phyloP scores from a whole-genome alignment of 257 asterid species.

The Coffea canephora region DNA sequence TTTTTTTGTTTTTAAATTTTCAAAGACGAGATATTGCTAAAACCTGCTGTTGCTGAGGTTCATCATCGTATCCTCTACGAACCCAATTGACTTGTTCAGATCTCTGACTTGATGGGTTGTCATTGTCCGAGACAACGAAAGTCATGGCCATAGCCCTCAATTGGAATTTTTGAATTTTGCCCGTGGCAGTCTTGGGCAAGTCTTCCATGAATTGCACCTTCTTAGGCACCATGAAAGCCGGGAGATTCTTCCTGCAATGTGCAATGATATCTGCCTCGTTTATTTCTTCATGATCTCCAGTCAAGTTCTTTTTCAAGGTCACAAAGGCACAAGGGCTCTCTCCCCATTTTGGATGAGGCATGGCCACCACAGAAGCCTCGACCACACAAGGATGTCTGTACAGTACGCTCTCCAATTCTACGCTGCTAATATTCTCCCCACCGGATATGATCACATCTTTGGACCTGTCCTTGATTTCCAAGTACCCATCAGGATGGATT shows the following conservation, averaged over 20 bases:
- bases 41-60: slow-evolving; percentile 41
- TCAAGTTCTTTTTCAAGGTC: slow-evolving; percentile 6
- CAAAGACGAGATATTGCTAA: slow-evolving; percentile 61
- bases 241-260: slow-evolving; percentile 58
- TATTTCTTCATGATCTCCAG: neutral
- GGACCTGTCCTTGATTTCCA: slow-evolving; percentile 78
- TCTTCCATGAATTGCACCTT: slow-evolving; percentile 53
- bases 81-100: slow-evolving; percentile 28
- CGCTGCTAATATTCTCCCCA: slow-evolving; percentile 89
- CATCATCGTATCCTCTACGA: slow-evolving; percentile 18
- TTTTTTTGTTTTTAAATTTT: slow-evolving; percentile 2
- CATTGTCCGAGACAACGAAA: slow-evolving; percentile 20
- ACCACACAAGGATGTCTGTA: slow-evolving; percentile 47
- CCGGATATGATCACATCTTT: slow-evolving; percentile 91
- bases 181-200: slow-evolving; percentile 68
- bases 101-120: slow-evolving; percentile 9
- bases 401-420: slow-evolving; percentile 70
- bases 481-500: slow-evolving; percentile 76
- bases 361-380: slow-evolving; percentile 93
- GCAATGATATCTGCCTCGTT: slow-evolving; percentile 48
- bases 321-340: slow-evolving; percentile 51
- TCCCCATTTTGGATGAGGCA: slow-evolving; percentile 89
- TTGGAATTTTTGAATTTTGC: slow-evolving; percentile 67
- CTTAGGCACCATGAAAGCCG: slow-evolving; percentile 82
- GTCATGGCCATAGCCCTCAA: slow-evolving; percentile 60